Evolutionary conservation across 2,329 filamentous ascomycete species (phyloP), one percentile per base, ranked within the genome.

Genomic region (Nemania abortiva): DNA sequence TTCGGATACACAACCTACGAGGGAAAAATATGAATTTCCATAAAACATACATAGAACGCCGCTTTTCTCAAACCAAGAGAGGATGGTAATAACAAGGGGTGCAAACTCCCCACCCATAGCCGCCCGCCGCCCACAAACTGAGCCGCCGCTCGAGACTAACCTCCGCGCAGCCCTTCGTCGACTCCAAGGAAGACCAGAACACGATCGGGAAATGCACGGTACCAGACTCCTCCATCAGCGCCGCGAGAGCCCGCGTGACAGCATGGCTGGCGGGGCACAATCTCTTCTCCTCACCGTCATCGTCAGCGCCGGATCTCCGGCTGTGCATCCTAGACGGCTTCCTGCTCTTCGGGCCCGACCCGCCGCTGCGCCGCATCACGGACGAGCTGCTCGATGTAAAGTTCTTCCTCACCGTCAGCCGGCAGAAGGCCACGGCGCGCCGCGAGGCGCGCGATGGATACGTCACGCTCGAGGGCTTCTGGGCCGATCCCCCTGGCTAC

Each of bases 401-500:
- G 75, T 81, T 98, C 3, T 95, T 98, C 75, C 81, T 98, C 20
- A 88, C 90, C 0, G 91, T 92, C 1, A 87, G 88, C 31, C 90
- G 91, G 68, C 82, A 82, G 13, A 87, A 82, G 49, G 91, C 91
- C 2, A 92, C 91, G 76, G 81, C 83, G 39, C 85, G 93, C 27
- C 84, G 93, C 34, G 89, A 92, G 77, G 89, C 89, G 0, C 84
- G 93, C 63, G 89, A 87, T 73, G 92, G 92, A 11, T 96, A 96
- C 79, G 92, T 94, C 34, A 95, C 93, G 2, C 81, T 92, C 5
- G 90, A 98, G 76, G 95, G 95, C 31, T 99, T 98, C 82, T 99
- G 96, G 96, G 87, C 90, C 65, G 96, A 99, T 80, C 96, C 96
- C 0, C 94, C 94, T 0, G 95, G 93, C 0, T 99, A 98, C 79